Evolutionary conservation across 352 stramenopile species (phyloP).

Genomic region (Aphanomyces euteiches): DNA sequence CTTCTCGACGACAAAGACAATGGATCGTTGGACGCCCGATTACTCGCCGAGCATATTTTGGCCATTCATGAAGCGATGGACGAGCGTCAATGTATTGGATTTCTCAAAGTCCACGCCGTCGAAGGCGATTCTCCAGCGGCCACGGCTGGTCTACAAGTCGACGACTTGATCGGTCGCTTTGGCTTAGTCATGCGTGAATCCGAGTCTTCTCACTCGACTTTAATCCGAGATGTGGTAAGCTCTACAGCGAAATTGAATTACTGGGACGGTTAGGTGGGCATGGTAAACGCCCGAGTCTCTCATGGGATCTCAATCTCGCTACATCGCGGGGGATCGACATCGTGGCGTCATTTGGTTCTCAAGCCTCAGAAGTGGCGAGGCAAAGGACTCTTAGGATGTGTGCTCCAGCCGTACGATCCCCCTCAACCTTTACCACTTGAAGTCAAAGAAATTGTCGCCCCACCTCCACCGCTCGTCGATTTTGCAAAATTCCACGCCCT

Average conservation of each 20-base stretch:
- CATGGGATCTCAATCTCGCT: slow-evolving; percentile 20
- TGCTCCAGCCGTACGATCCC: slow-evolving; percentile 21
- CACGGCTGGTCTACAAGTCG: neutral
- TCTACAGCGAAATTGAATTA: slow-evolving; percentile 4
- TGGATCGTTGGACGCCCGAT: neutral
- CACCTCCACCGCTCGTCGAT: neutral
- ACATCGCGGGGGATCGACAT: neutral
- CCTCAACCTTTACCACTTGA: neutral
- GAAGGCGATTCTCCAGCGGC: slow-evolving; percentile 19
- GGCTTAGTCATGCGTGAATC: neutral
- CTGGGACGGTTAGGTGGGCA: neutral
- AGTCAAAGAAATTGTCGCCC: neutral
- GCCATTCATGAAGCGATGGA: slow-evolving; percentile 17
- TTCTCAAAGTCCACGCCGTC: slow-evolving; percentile 22
- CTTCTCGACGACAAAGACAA: neutral
- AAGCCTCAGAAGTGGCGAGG: slow-evolving; percentile 29
- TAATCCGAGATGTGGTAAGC: slow-evolving; percentile 25
- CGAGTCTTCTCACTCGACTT: neutral
- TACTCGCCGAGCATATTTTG: neutral
- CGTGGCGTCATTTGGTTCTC: slow-evolving; percentile 19
- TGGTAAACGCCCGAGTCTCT: slow-evolving; percentile 13
- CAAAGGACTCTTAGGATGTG: slow-evolving; percentile 24
- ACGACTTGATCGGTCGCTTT: slow-evolving; percentile 23
- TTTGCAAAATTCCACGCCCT: neutral
- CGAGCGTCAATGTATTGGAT: neutral